A percentile compares a stretch with the other conserved stretches of the same genome.
Evolutionary conservation across 345 rosid genomes (phyloP).

Genomic region (Triadica sebifera): DNA sequence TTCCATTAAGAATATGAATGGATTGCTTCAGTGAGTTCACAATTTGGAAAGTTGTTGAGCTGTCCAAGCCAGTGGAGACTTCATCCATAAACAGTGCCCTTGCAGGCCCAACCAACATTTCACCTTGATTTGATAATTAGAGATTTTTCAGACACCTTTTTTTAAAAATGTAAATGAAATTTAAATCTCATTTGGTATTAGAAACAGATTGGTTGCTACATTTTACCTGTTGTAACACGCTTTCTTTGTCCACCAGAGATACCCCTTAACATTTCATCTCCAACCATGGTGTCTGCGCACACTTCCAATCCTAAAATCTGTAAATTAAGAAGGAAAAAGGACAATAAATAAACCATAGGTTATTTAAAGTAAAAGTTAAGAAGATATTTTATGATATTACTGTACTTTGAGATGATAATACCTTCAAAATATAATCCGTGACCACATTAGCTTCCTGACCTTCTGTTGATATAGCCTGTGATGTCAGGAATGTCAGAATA

Average conservation of each 20-base stretch:
- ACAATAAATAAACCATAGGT: no score
- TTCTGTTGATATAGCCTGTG: constrained; percentile 46
- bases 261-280: constrained; percentile 65
- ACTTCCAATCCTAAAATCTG: constrained; percentile 69
- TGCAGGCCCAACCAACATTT: constrained; percentile 75
- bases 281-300: constrained; percentile 65
- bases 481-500: neutral
- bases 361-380: neutral
- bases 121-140: constrained; percentile 38
- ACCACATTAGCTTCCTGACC: constrained; percentile 60
- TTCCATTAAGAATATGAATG: constrained; percentile 61
- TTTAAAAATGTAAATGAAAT: neutral
- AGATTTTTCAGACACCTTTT: neutral
- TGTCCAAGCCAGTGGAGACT: constrained; percentile 77
- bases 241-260: constrained; percentile 80
- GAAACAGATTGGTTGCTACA: neutral
- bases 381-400: neutral
- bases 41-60: constrained; percentile 75
- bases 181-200: neutral
- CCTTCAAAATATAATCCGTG: constrained; percentile 78
- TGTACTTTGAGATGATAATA: constrained; percentile 12
- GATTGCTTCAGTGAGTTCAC: constrained; percentile 67
- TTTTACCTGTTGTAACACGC: constrained; percentile 68
- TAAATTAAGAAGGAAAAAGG: constrained; percentile 11
- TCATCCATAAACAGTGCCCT: constrained; percentile 75